Conservation (phyloP, 164 flowering plant species). For the Pachysandra terminalis region DNA sequence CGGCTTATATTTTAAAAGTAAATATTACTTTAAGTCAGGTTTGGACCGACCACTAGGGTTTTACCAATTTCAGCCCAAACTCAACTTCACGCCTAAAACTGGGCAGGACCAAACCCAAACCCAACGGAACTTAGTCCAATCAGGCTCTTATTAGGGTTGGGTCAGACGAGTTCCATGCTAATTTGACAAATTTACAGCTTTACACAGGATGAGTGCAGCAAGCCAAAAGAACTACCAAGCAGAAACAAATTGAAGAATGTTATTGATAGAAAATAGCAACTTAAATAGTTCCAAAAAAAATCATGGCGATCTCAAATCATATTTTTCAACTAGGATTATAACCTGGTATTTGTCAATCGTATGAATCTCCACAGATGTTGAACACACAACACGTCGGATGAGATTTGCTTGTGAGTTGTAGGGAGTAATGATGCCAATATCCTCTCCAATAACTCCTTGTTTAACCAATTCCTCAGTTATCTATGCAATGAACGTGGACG, state of each 20-base stretch:
- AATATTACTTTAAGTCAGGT: too few relatives aligned
- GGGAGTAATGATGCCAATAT: conserved; percentile 93
- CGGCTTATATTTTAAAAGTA: too few relatives aligned
- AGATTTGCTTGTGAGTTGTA: conserved; percentile 84
- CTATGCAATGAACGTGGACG: conserved; percentile 27
- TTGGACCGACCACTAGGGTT: too few relatives aligned
- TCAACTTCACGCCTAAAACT: too few relatives aligned
- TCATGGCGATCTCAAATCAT: too few relatives aligned
- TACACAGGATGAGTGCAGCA: not conserved
- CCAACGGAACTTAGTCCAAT: too few relatives aligned
- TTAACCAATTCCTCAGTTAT: conserved; percentile 43
- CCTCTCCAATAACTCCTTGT: conserved; percentile 54
- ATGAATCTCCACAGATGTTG: conserved; percentile 78
- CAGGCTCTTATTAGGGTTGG: too few relatives aligned
- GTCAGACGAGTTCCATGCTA: too few relatives aligned
- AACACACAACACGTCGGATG: conserved; percentile 38
- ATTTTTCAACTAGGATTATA: conserved; percentile 4
- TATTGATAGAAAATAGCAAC: not conserved
- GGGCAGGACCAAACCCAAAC: too few relatives aligned
- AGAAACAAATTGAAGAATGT: not conserved
- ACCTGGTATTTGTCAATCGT: conserved; percentile 99
- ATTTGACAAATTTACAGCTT: not conserved
- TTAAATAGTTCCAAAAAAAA: too few relatives aligned
- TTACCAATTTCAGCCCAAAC: too few relatives aligned
- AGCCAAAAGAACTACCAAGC: not conserved